Percentiles rank a stretch among this genome's conserved stretches.
These are phyloP conservation scores for Debaryomycetaceae sp. DNA, from an alignment of 1,139 yeast genomes.

Conservation along the genomic window DNA sequence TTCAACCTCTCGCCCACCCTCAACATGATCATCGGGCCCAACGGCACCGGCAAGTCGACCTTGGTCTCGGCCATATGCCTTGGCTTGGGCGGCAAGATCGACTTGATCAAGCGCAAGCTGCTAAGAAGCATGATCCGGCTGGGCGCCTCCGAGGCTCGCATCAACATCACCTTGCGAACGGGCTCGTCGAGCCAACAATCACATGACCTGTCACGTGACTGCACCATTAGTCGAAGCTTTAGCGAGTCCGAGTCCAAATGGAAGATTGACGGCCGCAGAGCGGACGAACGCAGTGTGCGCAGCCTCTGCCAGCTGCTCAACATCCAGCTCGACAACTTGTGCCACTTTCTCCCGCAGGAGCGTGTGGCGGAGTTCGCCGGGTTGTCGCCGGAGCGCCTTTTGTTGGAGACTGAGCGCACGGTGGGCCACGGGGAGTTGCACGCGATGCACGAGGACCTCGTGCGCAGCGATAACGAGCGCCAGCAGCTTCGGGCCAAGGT, in stretches of 20 bases:
- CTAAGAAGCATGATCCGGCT: slow-evolving; percentile 73
- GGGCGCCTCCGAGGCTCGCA: slow-evolving; percentile 52
- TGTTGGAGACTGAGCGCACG: slow-evolving; percentile 79
- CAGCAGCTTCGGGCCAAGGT: slow-evolving; percentile 24
- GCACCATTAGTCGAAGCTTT: slow-evolving; percentile 35
- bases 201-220: too few species aligned
- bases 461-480: slow-evolving; percentile 43
- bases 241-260: slow-evolving; percentile 53
- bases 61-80: slow-evolving; percentile 91
- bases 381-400: slow-evolving; percentile 67
- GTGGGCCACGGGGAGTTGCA: slow-evolving; percentile 61
- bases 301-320: slow-evolving; percentile 47
- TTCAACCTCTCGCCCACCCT: slow-evolving; percentile 77
- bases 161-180: slow-evolving; percentile 62
- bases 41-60: slow-evolving; percentile 95
- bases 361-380: slow-evolving; percentile 91
- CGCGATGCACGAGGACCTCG: slow-evolving; percentile 54
- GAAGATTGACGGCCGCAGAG: slow-evolving; percentile 46
- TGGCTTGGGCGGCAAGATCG: slow-evolving; percentile 81
- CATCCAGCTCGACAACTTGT: slow-evolving; percentile 84
- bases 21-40: slow-evolving; percentile 94
- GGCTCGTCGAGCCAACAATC: too few species aligned
- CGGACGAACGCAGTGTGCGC: slow-evolving; percentile 44
- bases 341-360: slow-evolving; percentile 95
- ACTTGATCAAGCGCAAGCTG: slow-evolving; percentile 74